phyloP scores from a whole-genome alignment of 1,284 basidiomycete genomes.

The Cryptococcus sp. region DNA sequence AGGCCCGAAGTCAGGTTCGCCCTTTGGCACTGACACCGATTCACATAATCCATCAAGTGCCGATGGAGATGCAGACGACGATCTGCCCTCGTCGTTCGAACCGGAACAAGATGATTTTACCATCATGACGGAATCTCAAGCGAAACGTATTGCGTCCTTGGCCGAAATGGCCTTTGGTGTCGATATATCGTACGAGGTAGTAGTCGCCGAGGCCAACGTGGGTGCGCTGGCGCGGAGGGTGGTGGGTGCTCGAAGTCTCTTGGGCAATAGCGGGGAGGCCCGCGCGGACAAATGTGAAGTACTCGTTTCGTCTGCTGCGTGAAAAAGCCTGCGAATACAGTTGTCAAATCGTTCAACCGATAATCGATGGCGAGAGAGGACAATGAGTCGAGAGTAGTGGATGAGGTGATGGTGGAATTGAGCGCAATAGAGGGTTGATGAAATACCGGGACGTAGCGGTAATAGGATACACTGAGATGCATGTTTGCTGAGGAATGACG shows the following conservation, averaged over 20 bases:
- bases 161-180: constrained; percentile 81
- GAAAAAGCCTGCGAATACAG: no score
- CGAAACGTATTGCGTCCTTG: constrained; percentile 76
- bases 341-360: no score
- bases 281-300: not conserved
- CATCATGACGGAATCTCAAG: constrained; percentile 88
- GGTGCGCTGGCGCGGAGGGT: constrained; percentile 78
- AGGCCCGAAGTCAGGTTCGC: not conserved
- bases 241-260: constrained; percentile 69
- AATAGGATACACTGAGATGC: no score
- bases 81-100: not conserved
- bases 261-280: constrained; percentile 7
- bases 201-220: constrained; percentile 91
- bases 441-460: no score
- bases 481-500: no score
- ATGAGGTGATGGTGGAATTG: no score
- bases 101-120: constrained; percentile 85
- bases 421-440: no score
- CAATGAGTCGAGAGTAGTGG: no score
- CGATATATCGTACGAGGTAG: constrained; percentile 83
- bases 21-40: not conserved
- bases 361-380: no score
- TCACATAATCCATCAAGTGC: not conserved
- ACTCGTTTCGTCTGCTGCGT: no score
- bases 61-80: constrained; percentile 6